These are phyloP conservation scores for Aspergillus funiculosus DNA, from an alignment of 495 filamentous ascomycete species.

Conservation along the genomic window DNA sequence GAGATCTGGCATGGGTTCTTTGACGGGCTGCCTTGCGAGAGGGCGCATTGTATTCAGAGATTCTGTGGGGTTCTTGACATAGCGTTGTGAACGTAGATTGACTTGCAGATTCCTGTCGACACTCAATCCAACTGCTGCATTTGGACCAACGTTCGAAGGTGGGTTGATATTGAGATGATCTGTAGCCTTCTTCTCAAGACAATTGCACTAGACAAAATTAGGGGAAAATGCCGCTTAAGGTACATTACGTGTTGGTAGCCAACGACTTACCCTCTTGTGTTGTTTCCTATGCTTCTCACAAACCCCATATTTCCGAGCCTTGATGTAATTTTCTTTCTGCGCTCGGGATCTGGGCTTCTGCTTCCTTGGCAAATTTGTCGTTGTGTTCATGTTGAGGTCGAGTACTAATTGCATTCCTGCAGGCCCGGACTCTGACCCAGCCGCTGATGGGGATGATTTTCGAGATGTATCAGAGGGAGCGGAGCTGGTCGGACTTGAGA, in stretches of 20 bases:
- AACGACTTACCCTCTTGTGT: slow-evolving; percentile 39
- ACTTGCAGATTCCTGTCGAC: slow-evolving; percentile 1
- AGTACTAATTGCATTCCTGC: slow-evolving; percentile 38
- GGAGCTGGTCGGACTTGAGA: slow-evolving; percentile 17
- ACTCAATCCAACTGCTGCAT: neutral
- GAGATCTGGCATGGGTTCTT: neutral
- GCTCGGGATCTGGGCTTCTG: slow-evolving; percentile 43
- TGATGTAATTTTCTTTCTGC: slow-evolving; percentile 46
- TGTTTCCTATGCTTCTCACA: slow-evolving; percentile 47
- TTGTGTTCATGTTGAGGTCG: slow-evolving; percentile 45
- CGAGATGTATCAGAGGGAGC: slow-evolving; percentile 18
- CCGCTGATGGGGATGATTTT: slow-evolving; percentile 17
- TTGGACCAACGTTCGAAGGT: slow-evolving; percentile 12
- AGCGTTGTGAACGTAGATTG: neutral
- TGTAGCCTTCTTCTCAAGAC: slow-evolving; percentile 37
- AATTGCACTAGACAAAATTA: slow-evolving; percentile 39
- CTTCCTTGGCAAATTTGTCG: slow-evolving; percentile 40
- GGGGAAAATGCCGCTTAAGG: neutral
- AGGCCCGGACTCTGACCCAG: slow-evolving; percentile 12
- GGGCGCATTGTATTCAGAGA: neutral
- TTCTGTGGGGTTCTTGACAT: neutral
- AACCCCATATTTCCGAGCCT: slow-evolving; percentile 41
- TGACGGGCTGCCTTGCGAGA: neutral
- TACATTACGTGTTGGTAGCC: neutral
- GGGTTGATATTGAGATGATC: slow-evolving; percentile 21